A percentile compares a stretch with the other conserved stretches of the same genome.
These are phyloP conservation scores for Gaertneriomyces sp. DNA, from an alignment of 192 early-diverging fungal species.

Conservation along the genomic window DNA sequence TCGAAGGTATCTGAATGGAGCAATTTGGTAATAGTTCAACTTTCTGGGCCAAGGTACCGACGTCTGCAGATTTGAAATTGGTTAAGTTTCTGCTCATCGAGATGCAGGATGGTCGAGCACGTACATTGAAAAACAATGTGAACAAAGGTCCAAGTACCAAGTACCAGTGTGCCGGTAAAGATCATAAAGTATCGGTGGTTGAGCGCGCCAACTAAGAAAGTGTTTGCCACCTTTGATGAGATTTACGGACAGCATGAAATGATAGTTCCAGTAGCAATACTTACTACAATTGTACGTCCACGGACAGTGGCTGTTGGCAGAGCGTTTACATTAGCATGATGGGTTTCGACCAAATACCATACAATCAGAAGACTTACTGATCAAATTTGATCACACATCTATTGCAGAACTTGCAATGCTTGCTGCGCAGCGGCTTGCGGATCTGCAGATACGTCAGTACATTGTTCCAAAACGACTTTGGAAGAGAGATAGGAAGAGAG, in stretches of 20 bases:
- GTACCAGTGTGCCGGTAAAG: conserved; percentile 67
- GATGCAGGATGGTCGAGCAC: conserved; percentile 16
- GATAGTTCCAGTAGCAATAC: conserved; percentile 6
- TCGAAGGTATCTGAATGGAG: conserved; percentile 20
- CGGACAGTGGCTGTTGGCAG: conserved; percentile 72
- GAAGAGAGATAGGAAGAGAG: background rate
- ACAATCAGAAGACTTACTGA: conserved; percentile 54
- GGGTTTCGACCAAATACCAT: background rate
- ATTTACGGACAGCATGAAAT: conserved; percentile 8
- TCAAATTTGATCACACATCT: conserved; percentile 93
- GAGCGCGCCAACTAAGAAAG: conserved; percentile 61
- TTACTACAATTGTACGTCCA: conserved; percentile 92
- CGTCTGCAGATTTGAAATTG: background rate
- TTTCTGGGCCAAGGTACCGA: background rate
- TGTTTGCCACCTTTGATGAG: background rate
- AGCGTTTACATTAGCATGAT: conserved; percentile 1
- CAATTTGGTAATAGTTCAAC: conserved; percentile 18
- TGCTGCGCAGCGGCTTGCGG: conserved; percentile 80
- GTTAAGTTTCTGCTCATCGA: background rate
- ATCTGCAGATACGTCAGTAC: conserved; percentile 39
- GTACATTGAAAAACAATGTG: conserved; percentile 65
- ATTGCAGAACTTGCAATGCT: conserved; percentile 91
- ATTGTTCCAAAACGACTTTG: background rate
- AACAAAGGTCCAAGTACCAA: conserved; percentile 57
- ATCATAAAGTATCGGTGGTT: conserved; percentile 88